Conservation (phyloP, 2,329 filamentous ascomycete genomes). For the Thelonectria rubi region DNA sequence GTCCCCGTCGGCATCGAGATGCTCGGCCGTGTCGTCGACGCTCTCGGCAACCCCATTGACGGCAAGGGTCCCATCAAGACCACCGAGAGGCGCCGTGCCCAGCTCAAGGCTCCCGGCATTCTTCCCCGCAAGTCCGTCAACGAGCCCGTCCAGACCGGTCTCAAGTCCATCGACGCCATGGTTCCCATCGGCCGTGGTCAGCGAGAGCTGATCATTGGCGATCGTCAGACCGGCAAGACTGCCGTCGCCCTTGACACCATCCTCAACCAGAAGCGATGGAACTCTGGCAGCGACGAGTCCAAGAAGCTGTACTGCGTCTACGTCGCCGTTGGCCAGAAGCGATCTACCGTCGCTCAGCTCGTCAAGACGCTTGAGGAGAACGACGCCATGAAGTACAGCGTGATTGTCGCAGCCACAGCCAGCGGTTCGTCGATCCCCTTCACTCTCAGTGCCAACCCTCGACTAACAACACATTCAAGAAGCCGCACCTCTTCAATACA, state of each 20-base stretch:
- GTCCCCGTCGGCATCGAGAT: conserved; percentile 92
- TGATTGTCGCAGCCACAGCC: conserved; percentile 93
- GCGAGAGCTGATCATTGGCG: conserved; percentile 99
- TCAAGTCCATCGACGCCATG: conserved; percentile 99
- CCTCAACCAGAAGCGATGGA: conserved; percentile 99
- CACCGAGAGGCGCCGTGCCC: conserved; percentile 91
- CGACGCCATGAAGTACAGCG: conserved; percentile 98
- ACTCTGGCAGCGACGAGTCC: conserved; percentile 82
- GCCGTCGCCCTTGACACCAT: conserved; percentile 98
- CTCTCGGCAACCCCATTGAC: conserved; percentile 98
- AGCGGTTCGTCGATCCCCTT: conserved; percentile 98
- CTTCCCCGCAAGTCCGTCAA: conserved; percentile 96
- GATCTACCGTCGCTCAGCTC: conserved; percentile 98
- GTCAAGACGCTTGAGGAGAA: conserved; percentile 99
- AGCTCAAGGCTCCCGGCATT: conserved; percentile 99
- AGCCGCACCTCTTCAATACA: too few species aligned
- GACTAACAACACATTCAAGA: conserved; percentile 4
- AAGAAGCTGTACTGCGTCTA: conserved; percentile 99
- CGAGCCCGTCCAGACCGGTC: conserved; percentile 98
- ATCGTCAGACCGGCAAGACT: conserved; percentile 99
- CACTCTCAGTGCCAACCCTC: too few species aligned
- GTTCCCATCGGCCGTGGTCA: conserved; percentile 99
- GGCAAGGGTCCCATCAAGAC: conserved; percentile 98
- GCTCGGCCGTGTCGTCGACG: conserved; percentile 98
- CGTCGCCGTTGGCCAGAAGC: conserved; percentile 99